Conservation (phyloP, 78 protist genomes). For the Tieghemostelium lacteum region DNA sequence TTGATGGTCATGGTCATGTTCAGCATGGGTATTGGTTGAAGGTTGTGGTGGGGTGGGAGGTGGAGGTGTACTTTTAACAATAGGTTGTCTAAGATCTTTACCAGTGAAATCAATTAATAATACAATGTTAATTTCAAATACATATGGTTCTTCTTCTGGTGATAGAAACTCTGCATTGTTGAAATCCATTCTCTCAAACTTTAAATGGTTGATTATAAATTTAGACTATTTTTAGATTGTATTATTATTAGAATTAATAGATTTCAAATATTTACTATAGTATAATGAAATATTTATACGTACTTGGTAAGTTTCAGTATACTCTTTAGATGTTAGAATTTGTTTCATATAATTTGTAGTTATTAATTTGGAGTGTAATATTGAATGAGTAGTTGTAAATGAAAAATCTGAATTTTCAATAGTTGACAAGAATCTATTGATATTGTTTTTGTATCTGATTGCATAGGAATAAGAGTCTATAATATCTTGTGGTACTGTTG, state of each 20-base stretch:
- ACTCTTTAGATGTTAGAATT: background rate
- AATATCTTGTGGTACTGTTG: background rate
- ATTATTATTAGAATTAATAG: background rate
- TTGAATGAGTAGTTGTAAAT: background rate
- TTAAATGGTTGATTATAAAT: no score
- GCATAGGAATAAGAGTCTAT: slow-evolving; percentile 34
- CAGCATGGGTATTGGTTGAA: background rate
- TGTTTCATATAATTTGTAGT: background rate
- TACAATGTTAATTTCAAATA: background rate
- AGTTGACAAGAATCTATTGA: slow-evolving; percentile 22
- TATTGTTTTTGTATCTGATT: slow-evolving; percentile 56
- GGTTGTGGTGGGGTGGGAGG: background rate
- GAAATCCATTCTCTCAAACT: background rate
- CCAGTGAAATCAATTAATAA: background rate
- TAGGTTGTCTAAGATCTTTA: background rate
- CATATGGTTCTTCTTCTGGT: background rate
- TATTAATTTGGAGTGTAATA: background rate
- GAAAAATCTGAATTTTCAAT: slow-evolving; percentile 1
- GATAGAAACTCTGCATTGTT: background rate
- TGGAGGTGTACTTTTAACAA: no score
- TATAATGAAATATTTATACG: background rate
- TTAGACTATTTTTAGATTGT: background rate
- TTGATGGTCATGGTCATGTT: background rate
- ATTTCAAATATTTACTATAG: background rate
- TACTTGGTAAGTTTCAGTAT: background rate